Evolutionary conservation across 306 rosid species (phyloP).

Genomic region (Rosa rugosa): DNA sequence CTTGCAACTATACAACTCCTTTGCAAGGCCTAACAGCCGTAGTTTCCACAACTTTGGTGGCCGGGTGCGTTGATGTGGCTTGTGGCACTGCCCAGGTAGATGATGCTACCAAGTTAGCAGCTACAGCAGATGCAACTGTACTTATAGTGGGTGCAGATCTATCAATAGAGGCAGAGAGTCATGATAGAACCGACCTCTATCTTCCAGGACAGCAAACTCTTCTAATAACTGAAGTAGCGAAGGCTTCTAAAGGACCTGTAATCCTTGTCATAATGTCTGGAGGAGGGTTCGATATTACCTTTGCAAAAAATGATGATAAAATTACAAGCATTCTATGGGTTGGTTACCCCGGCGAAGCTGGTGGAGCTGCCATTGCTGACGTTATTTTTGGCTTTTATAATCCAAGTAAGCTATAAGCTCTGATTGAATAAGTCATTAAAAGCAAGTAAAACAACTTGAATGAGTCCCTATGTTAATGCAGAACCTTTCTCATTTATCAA

Average conservation of each 20-base stretch:
- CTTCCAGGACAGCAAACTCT: conserved; percentile 92
- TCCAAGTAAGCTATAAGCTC: conserved; percentile 62
- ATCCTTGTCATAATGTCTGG: conserved; percentile 93
- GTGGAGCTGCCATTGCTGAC: conserved; percentile 96
- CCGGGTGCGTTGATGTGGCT: conserved; percentile 75
- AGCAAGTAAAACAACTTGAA: neutral
- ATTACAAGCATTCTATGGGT: conserved; percentile 95
- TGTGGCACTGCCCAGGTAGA: conserved; percentile 60
- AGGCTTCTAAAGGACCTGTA: conserved; percentile 84
- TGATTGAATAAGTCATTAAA: neutral
- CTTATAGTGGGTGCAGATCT: conserved; percentile 74
- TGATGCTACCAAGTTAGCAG: conserved; percentile 67
- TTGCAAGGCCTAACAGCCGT: conserved; percentile 74
- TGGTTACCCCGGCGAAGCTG: conserved; percentile 98
- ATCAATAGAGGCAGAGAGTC: conserved; percentile 81
- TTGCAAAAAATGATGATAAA: conserved; percentile 68
- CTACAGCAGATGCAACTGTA: conserved; percentile 85
- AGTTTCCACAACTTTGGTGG: conserved; percentile 59
- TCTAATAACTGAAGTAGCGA: conserved; percentile 68
- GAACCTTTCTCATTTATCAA: neutral
- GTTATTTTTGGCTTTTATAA: conserved; percentile 72
- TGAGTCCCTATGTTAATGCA: neutral
- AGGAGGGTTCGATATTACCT: conserved; percentile 89
- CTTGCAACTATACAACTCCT: conserved; percentile 78
- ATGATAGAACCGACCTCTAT: conserved; percentile 62